A percentile compares a stretch with the other conserved stretches of the same genome.
phyloP scores from a whole-genome alignment of 169 alveolate genomes.

The Eimeria maxima region DNA sequence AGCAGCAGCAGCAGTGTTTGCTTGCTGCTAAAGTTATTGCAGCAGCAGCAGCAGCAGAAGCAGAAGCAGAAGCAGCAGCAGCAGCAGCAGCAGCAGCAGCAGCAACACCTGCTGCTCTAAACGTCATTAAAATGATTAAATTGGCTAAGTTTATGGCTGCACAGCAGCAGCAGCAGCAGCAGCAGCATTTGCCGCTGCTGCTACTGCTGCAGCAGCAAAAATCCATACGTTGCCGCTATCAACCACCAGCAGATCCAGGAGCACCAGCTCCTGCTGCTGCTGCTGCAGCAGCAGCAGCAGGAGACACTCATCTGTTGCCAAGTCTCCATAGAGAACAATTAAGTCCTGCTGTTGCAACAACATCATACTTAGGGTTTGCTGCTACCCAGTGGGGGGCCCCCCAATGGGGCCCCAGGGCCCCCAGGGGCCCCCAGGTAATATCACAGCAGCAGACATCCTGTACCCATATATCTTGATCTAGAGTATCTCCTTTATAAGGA shows the following conservation, averaged over 20 bases:
- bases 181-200: background rate
- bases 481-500: background rate
- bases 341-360: conserved; percentile 17
- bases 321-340: conserved; percentile 33
- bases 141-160: too few relatives aligned
- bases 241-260: background rate
- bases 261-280: conserved; percentile 1
- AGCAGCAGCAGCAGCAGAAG: too few relatives aligned
- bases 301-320: background rate
- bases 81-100: background rate
- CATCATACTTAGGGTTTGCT: conserved; percentile 14
- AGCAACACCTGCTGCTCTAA: too few relatives aligned
- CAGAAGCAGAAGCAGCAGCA: too few relatives aligned
- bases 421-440: background rate
- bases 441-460: background rate
- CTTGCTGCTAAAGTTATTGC: too few relatives aligned
- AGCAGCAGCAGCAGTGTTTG: too few relatives aligned
- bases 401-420: conserved; percentile 54
- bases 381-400: conserved; percentile 56
- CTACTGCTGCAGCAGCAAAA: conserved; percentile 10
- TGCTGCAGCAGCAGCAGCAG: conserved; percentile 31
- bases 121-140: too few relatives aligned
- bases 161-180: too few relatives aligned
- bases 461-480: background rate
- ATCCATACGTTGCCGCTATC: background rate